Evolutionary conservation across 208 protist species (phyloP).

Genomic region (Strigomonas galati): DNA sequence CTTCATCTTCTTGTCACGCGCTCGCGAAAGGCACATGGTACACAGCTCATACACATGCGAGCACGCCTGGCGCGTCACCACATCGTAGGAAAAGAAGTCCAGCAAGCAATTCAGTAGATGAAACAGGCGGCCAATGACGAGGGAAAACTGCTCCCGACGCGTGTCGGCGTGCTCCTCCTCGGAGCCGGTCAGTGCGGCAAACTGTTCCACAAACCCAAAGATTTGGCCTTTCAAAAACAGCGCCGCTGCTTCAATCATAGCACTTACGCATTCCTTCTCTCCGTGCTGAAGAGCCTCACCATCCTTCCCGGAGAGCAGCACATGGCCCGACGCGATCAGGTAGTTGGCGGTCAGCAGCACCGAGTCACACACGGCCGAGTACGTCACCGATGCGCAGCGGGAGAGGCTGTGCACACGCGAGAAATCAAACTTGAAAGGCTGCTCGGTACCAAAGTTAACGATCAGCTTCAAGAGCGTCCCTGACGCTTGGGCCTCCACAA

Average conservation of each 20-base stretch:
- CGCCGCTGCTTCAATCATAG: constrained; percentile 58
- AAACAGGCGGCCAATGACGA: constrained; percentile 50
- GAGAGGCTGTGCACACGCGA: constrained; percentile 69
- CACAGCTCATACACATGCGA: constrained; percentile 72
- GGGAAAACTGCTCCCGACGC: background rate
- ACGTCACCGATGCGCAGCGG: constrained; percentile 46
- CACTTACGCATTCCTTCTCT: background rate
- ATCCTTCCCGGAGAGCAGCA: constrained; percentile 22
- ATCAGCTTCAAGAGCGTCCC: constrained; percentile 73
- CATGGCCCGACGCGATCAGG: constrained; percentile 64
- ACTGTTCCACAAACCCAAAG: constrained; percentile 35
- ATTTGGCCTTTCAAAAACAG: constrained; percentile 54
- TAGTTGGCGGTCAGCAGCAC: constrained; percentile 71
- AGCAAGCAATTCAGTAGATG: constrained; percentile 61
- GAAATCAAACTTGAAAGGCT: constrained; percentile 81
- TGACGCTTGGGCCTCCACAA: constrained; percentile 51
- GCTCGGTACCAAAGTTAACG: constrained; percentile 84
- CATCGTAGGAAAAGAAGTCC: constrained; percentile 79
- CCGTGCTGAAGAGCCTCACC: constrained; percentile 21
- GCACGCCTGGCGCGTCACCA: constrained; percentile 62
- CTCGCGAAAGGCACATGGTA: constrained; percentile 43
- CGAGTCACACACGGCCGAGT: constrained; percentile 49
- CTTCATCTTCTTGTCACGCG: constrained; percentile 63
- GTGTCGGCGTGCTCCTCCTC: background rate
- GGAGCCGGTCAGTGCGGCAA: background rate